Conservation (phyloP, 2,329 filamentous ascomycete genomes). For the Blastomyces emzantsi region DNA sequence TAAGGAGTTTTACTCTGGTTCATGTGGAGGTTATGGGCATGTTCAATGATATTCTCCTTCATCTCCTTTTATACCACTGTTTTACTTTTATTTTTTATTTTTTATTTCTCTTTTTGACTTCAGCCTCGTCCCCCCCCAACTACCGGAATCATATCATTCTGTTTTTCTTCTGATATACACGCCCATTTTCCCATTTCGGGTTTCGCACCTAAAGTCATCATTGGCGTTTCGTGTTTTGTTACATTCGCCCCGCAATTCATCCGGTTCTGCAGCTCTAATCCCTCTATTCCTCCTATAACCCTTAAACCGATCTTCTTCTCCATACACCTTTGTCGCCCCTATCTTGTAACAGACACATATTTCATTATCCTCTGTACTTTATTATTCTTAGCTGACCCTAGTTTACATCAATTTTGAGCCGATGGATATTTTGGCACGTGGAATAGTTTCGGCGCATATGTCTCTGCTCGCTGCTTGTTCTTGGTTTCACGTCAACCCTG, state of each 20-base stretch:
- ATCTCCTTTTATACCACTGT: background rate
- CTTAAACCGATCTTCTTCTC: background rate
- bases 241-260: background rate
- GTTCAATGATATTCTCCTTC: background rate
- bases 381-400: background rate
- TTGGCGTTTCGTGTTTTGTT: background rate
- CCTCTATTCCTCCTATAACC: background rate
- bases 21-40: background rate
- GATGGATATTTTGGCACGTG: conserved; percentile 1
- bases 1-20: conserved; percentile 1
- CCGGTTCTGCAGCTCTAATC: background rate
- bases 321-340: background rate
- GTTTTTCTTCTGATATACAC: background rate
- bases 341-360: background rate
- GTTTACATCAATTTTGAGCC: background rate
- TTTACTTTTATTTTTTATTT: background rate
- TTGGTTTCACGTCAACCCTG: background rate
- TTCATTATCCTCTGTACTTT: background rate
- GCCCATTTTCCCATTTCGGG: background rate
- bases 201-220: background rate
- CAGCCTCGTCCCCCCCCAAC: background rate
- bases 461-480: background rate
- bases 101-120: background rate
- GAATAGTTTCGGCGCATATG: background rate
- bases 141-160: background rate